These are phyloP conservation scores for Talaromyces trachyspermus DNA, from an alignment of 495 filamentous ascomycete genomes.

Conservation along the genomic window DNA sequence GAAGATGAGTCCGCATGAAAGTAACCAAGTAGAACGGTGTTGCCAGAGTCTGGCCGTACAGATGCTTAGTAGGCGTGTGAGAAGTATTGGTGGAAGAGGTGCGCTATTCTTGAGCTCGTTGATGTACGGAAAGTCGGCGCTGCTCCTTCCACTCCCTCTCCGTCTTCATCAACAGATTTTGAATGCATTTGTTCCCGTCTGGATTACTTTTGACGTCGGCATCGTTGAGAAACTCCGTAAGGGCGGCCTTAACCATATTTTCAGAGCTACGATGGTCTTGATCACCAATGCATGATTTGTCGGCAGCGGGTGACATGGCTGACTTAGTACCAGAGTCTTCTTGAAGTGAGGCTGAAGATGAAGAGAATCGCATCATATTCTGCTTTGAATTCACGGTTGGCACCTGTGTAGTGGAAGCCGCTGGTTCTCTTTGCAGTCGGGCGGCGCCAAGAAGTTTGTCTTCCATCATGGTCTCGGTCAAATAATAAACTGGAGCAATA, in stretches of 20 bases:
- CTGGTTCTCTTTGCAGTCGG: too few species aligned
- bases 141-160: slow-evolving; percentile 1
- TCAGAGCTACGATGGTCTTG: not conserved
- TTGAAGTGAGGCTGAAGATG: slow-evolving; percentile 3
- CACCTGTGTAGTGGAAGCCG: too few species aligned
- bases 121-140: not conserved
- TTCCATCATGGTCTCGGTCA: too few species aligned
- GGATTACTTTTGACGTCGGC: slow-evolving; percentile 2
- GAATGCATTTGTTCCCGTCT: not conserved
- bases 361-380: not conserved
- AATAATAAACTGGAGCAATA: too few species aligned
- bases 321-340: not conserved
- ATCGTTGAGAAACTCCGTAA: slow-evolving; percentile 1
- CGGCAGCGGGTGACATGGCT: not conserved
- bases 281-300: not conserved
- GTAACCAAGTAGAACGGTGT: too few species aligned
- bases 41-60: too few species aligned
- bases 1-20: too few species aligned
- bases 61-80: too few species aligned
- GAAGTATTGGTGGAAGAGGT: too few species aligned
- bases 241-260: slow-evolving; percentile 1
- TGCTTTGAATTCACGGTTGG: not conserved
- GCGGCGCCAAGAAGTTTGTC: too few species aligned
- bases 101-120: not conserved
- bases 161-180: slow-evolving; percentile 4